These are phyloP conservation scores for Ilex asprella DNA, from an alignment of 257 asterid genomes.

Conservation along the genomic window DNA sequence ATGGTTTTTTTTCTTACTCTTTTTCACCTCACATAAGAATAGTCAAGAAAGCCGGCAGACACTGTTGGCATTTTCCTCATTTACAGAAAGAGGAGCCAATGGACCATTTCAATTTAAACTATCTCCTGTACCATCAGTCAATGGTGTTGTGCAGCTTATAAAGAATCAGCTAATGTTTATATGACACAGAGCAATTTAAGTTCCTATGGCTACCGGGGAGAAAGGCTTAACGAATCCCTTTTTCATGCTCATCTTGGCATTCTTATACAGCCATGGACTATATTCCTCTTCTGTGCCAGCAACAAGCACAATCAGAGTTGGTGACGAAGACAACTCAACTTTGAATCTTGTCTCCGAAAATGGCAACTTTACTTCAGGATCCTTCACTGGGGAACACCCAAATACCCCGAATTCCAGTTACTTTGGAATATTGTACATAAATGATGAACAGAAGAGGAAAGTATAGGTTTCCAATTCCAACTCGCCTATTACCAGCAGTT, in stretches of 20 bases:
- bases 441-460: background rate
- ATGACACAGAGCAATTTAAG: no score
- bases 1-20: no score
- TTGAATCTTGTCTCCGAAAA: constrained; percentile 30
- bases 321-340: constrained; percentile 20
- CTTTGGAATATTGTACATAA: constrained; percentile 29
- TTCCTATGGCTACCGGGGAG: background rate
- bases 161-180: no score
- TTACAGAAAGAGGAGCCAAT: no score
- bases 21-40: no score
- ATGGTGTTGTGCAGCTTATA: no score
- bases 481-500: constrained; percentile 2
- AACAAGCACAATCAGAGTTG: constrained; percentile 22
- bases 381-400: constrained; percentile 15
- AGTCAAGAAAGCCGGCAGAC: background rate
- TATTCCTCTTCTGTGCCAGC: background rate
- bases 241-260: background rate
- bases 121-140: no score
- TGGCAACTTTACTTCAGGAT: constrained; percentile 31
- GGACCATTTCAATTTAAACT: no score
- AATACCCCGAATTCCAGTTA: background rate
- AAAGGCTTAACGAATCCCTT: background rate
- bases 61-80: no score
- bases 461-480: constrained; percentile 44
- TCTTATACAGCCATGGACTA: constrained; percentile 1